Evolutionary conservation across 106 monocot species (phyloP).

Genomic region (Chionographis japonica): DNA sequence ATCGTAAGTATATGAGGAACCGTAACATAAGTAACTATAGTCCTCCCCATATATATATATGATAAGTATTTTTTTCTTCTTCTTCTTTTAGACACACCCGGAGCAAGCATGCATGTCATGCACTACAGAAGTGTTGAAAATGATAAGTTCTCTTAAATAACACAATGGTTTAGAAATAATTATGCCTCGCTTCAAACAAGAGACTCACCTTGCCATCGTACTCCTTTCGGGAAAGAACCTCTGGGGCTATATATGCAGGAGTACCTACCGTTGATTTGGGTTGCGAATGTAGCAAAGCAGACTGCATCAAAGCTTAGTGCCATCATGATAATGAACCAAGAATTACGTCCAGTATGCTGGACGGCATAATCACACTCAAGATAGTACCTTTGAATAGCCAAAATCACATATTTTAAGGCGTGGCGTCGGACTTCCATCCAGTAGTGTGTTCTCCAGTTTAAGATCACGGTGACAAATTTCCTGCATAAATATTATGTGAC

Average conservation of each 20-base stretch:
- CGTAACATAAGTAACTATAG: too few species aligned
- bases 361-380: background rate
- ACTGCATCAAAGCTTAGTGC: slow-evolving; percentile 31
- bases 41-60: too few species aligned
- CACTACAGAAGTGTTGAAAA: too few species aligned
- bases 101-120: too few species aligned
- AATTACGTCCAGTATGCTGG: background rate
- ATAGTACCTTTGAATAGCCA: slow-evolving; percentile 84
- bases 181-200: background rate
- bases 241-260: slow-evolving; percentile 91
- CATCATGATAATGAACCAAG: background rate
- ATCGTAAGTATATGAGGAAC: too few species aligned
- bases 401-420: slow-evolving; percentile 88
- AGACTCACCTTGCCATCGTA: slow-evolving; percentile 82
- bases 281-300: slow-evolving; percentile 78
- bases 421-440: slow-evolving; percentile 80
- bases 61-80: too few species aligned
- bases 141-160: too few species aligned
- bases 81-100: too few species aligned
- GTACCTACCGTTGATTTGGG: slow-evolving; percentile 97
- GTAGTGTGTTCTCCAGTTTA: slow-evolving; percentile 86
- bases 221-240: slow-evolving; percentile 69
- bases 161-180: too few species aligned
- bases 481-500: slow-evolving; percentile 24
- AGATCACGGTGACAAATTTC: slow-evolving; percentile 93